Evolutionary conservation across 1,284 basidiomycete genomes (phyloP).

Genomic region (Hypsizygus ulmarius): DNA sequence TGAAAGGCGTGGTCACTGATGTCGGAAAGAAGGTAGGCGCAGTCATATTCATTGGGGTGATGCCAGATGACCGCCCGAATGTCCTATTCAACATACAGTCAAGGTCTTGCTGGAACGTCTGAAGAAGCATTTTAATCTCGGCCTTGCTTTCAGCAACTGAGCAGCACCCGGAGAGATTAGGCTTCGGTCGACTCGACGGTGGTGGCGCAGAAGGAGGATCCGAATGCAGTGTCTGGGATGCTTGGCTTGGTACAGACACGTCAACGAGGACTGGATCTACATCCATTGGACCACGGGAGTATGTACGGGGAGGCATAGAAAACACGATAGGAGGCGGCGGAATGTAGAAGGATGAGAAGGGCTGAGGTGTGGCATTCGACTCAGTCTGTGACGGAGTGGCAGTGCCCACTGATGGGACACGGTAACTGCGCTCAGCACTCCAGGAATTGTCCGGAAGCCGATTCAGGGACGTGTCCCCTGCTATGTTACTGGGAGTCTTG

Average conservation of each 20-base stretch:
- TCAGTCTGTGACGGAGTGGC: background rate
- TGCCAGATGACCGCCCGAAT: constrained; percentile 36
- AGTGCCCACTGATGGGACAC: background rate
- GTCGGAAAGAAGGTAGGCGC: background rate
- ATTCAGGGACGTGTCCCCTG: background rate
- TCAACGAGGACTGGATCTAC: constrained; percentile 20
- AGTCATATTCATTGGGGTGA: background rate
- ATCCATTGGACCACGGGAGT: constrained; percentile 27
- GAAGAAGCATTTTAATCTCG: constrained; percentile 53
- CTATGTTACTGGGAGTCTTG: constrained; percentile 29
- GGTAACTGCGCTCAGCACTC: background rate
- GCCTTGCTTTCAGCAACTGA: constrained; percentile 48
- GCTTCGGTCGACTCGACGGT: constrained; percentile 21
- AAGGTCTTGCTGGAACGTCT: constrained; percentile 60
- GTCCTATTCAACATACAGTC: constrained; percentile 46
- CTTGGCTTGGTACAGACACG: background rate
- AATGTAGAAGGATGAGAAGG: constrained; percentile 30
- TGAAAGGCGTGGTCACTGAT: background rate
- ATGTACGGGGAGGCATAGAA: constrained; percentile 22
- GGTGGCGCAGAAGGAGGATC: background rate
- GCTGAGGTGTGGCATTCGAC: constrained; percentile 4
- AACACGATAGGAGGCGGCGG: constrained; percentile 40
- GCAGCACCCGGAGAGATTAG: constrained; percentile 41
- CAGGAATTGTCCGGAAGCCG: constrained; percentile 1
- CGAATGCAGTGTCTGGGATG: background rate